phyloP scores from a whole-genome alignment of 441 rosid species.

The Populus trichocarpa region DNA sequence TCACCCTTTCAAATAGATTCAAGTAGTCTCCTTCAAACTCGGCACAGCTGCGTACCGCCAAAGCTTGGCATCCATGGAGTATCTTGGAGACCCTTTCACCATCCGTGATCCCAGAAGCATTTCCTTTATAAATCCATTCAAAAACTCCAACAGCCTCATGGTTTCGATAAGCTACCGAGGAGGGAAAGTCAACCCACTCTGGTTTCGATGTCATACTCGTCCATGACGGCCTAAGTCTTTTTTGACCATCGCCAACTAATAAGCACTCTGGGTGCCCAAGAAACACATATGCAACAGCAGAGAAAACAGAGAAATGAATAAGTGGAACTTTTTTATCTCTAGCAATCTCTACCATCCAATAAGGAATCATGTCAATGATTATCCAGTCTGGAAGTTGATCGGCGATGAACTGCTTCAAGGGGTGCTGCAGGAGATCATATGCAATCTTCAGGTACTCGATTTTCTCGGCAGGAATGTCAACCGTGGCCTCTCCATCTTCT shows the following conservation, averaged over 20 bases:
- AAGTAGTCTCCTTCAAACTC: slow-evolving; percentile 23
- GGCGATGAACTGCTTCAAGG: slow-evolving; percentile 5
- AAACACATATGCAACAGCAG: not conserved
- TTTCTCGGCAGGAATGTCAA: slow-evolving; percentile 13
- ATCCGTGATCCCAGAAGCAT: slow-evolving; percentile 20
- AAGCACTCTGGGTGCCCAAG: not conserved
- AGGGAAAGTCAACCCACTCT: slow-evolving; percentile 16
- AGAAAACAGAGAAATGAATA: not conserved
- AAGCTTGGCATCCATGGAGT: not conserved
- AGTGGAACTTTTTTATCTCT: not conserved
- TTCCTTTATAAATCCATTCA: not conserved
- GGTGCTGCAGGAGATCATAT: slow-evolving; percentile 20
- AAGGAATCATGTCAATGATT: slow-evolving; percentile 2
- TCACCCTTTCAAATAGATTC: not conserved
- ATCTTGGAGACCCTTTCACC: not conserved
- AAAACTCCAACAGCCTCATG: slow-evolving; percentile 8
- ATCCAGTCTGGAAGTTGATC: slow-evolving; percentile 12
- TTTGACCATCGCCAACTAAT: slow-evolving; percentile 1
- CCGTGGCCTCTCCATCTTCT: slow-evolving; percentile 20
- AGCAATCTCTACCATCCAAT: slow-evolving; percentile 16
- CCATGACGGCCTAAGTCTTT: not conserved
- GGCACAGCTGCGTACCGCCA: slow-evolving; percentile 10
- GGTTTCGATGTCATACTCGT: slow-evolving; percentile 11
- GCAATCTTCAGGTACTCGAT: slow-evolving; percentile 18
- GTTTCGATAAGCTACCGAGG: slow-evolving; percentile 9